Conservation (phyloP, 2,329 filamentous ascomycete genomes). For the Xylariaceae sp. region DNA sequence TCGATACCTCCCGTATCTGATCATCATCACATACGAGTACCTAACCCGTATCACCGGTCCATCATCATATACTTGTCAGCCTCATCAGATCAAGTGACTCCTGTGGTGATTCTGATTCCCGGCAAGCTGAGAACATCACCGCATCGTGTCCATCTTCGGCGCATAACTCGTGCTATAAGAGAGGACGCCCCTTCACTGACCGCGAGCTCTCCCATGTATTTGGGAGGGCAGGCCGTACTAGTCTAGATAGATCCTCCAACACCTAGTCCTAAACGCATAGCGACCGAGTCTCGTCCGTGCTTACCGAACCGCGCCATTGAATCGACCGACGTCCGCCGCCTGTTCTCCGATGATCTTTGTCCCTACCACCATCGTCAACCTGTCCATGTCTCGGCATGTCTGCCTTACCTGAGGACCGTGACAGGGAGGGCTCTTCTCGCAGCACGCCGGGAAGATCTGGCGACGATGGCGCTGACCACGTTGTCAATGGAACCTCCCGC, state of each 20-base stretch:
- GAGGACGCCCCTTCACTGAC: constrained; percentile 1
- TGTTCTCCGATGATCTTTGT: constrained; percentile 11
- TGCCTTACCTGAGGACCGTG: constrained; percentile 3
- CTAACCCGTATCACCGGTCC: no score
- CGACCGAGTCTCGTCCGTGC: background rate
- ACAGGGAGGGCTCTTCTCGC: background rate
- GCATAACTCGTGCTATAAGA: background rate
- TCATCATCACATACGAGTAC: no score
- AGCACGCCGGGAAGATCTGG: background rate
- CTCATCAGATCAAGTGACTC: background rate
- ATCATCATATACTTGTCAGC: background rate
- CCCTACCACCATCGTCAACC: background rate
- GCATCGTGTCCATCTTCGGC: background rate
- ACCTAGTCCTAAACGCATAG: background rate
- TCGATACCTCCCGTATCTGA: no score
- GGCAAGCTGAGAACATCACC: background rate
- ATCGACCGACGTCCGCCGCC: background rate
- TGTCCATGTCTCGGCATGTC: constrained; percentile 19
- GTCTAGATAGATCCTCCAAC: background rate
- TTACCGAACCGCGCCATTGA: background rate
- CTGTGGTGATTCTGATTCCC: background rate
- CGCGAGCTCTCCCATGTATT: background rate
- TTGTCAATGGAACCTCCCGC: background rate
- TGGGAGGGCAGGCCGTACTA: background rate
- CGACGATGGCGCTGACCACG: background rate